A percentile compares a stretch with the other conserved stretches of the same genome.
Conservation (phyloP, 164 flowering plant species). For the Piper betle region DNA sequence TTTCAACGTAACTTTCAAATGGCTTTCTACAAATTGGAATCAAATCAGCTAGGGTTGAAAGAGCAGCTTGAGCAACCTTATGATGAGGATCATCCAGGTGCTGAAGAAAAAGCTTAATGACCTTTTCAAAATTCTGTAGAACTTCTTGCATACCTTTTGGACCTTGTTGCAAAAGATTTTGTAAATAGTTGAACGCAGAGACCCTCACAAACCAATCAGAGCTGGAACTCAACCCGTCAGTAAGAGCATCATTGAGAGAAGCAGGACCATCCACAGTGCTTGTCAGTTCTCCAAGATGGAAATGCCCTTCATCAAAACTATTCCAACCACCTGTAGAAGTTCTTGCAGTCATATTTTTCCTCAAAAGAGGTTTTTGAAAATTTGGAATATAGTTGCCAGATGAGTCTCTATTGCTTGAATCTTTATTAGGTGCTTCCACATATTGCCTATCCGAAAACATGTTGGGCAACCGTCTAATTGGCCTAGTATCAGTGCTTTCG, state of each 20-base stretch:
- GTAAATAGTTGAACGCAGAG: constrained; percentile 80
- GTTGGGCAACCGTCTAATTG: constrained; percentile 35
- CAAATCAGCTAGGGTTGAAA: constrained; percentile 80
- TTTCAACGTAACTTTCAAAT: constrained; percentile 91
- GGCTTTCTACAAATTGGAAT: constrained; percentile 90
- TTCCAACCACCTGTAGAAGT: constrained; percentile 49
- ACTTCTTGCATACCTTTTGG: constrained; percentile 86
- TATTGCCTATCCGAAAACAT: constrained; percentile 58
- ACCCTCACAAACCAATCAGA: constrained; percentile 95
- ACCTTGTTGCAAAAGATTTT: constrained; percentile 75
- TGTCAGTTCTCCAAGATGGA: constrained; percentile 60
- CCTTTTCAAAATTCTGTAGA: constrained; percentile 84
- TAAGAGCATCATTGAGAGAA: constrained; percentile 75
- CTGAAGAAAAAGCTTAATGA: constrained; percentile 91
- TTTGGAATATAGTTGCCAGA: constrained; percentile 62
- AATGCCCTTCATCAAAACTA: constrained; percentile 90
- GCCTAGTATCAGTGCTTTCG: constrained; percentile 29
- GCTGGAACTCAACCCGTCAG: constrained; percentile 82
- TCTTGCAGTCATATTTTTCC: constrained; percentile 60
- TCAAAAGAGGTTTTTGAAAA: constrained; percentile 84
- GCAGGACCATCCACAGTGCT: constrained; percentile 65
- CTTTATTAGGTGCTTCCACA: constrained; percentile 50
- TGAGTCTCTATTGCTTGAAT: constrained; percentile 46
- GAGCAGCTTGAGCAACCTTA: constrained; percentile 99
- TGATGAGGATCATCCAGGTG: constrained; percentile 99